Evolutionary conservation across 768 basidiomycete species (phyloP).

Genomic region (Omphalotus guepiniiformis): DNA sequence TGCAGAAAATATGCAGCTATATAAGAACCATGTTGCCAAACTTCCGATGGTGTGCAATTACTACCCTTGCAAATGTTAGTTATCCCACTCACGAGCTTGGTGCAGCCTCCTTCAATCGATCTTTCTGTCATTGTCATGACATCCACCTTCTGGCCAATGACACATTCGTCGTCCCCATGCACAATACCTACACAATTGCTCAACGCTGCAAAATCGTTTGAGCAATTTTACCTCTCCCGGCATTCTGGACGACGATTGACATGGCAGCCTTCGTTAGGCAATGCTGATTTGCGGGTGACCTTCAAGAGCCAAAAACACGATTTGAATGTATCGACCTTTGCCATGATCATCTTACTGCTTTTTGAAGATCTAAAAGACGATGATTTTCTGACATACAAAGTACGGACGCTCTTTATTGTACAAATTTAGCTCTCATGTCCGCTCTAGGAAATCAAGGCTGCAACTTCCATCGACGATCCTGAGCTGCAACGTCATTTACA

Average conservation of each 20-base stretch:
- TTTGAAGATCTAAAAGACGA: constrained; percentile 72
- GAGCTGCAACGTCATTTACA: constrained; percentile 93
- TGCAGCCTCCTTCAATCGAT: constrained; percentile 70
- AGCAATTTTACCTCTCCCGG: constrained; percentile 82
- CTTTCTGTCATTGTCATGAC: constrained; percentile 92
- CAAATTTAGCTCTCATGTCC: neutral
- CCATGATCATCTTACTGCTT: constrained; percentile 79
- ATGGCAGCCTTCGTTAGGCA: constrained; percentile 89
- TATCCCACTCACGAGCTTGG: neutral
- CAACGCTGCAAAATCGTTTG: constrained; percentile 70
- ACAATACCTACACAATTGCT: constrained; percentile 62
- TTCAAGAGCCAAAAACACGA: constrained; percentile 85
- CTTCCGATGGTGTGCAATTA: constrained; percentile 46
- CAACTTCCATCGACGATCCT: constrained; percentile 66
- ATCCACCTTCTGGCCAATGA: constrained; percentile 93
- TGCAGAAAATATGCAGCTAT: constrained; percentile 73
- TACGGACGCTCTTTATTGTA: constrained; percentile 26
- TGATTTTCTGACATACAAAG: constrained; percentile 74
- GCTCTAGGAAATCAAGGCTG: constrained; percentile 76
- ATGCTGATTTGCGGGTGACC: constrained; percentile 78
- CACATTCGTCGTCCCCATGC: constrained; percentile 60
- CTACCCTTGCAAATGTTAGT: neutral
- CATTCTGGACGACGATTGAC: constrained; percentile 89
- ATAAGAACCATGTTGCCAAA: constrained; percentile 55
- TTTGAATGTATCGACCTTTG: constrained; percentile 88